Conservation (phyloP, 2,329 filamentous ascomycete species). For the Zopfia rhizophila region DNA sequence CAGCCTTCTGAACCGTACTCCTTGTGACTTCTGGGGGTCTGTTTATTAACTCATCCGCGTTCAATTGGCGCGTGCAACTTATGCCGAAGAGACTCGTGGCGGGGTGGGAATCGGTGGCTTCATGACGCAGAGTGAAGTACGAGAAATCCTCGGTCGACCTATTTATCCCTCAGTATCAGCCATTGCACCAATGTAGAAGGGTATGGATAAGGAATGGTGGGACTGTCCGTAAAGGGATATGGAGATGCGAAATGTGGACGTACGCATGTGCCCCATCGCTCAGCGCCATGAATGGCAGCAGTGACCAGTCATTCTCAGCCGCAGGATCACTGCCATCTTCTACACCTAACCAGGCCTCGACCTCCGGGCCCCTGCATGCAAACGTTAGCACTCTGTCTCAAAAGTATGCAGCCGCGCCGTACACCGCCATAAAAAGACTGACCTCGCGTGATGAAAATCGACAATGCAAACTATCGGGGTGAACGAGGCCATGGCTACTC, state of each 20-base stretch:
- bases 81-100: slow-evolving; percentile 94
- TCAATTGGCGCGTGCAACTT: slow-evolving; percentile 91
- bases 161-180: slow-evolving; percentile 14
- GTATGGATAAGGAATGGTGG: slow-evolving; percentile 2
- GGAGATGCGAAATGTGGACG: slow-evolving; percentile 48
- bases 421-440: slow-evolving; percentile 16
- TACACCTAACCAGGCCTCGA: slow-evolving; percentile 89
- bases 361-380: slow-evolving; percentile 78
- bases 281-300: slow-evolving; percentile 96
- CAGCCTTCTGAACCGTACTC: slow-evolving; percentile 96
- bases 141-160: slow-evolving; percentile 96
- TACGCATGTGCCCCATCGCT: slow-evolving; percentile 95
- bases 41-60: slow-evolving; percentile 78
- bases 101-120: slow-evolving; percentile 57
- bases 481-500: slow-evolving; percentile 44
- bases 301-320: slow-evolving; percentile 84
- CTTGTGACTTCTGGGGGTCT: slow-evolving; percentile 91
- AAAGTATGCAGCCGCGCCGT: background rate
- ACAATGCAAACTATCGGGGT: slow-evolving; percentile 62
- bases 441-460: slow-evolving; percentile 65
- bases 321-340: slow-evolving; percentile 81
- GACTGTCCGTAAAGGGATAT: background rate
- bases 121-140: slow-evolving; percentile 89
- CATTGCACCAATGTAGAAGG: slow-evolving; percentile 1
- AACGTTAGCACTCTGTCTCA: slow-evolving; percentile 17